Conservation (phyloP, 148 eudicot species). For the Nyssa sinensis region DNA sequence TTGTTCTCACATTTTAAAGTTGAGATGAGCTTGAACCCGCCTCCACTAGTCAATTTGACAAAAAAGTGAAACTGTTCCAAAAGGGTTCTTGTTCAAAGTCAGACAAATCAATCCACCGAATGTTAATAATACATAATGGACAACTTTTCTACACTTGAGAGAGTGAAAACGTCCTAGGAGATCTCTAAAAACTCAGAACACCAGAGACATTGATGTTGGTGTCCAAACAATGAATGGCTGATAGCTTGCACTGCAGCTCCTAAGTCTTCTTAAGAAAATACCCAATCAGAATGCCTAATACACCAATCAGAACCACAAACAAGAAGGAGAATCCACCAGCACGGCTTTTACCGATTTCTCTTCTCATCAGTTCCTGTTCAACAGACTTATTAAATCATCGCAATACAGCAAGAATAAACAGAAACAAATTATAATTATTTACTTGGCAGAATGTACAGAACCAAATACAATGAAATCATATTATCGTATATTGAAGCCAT, state of each 20-base stretch:
- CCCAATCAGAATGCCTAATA: constrained; percentile 61
- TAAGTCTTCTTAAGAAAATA: constrained; percentile 30
- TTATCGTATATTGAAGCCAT: not conserved
- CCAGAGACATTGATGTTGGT: constrained; percentile 1
- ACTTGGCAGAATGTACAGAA: not conserved
- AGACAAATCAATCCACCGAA: not conserved
- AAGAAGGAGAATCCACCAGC: constrained; percentile 42
- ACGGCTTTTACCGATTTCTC: constrained; percentile 13
- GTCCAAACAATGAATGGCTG: constrained; percentile 3
- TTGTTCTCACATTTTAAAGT: not conserved
- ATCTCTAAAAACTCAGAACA: constrained; percentile 7
- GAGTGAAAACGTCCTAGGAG: not conserved
- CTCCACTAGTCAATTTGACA: not conserved
- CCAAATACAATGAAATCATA: not conserved
- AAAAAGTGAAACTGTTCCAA: not conserved
- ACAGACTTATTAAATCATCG: not conserved
- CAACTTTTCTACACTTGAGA: not conserved
- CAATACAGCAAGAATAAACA: not conserved
- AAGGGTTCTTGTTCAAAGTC: not conserved
- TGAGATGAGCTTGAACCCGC: not conserved
- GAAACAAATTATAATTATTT: not conserved
- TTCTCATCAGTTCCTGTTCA: constrained; percentile 22
- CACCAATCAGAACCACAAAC: constrained; percentile 49
- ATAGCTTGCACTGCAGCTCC: constrained; percentile 12
- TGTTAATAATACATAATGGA: not conserved